Evolutionary conservation across 768 basidiomycete genomes (phyloP).

Genomic region (Cystofilobasidium bisporidii): DNA sequence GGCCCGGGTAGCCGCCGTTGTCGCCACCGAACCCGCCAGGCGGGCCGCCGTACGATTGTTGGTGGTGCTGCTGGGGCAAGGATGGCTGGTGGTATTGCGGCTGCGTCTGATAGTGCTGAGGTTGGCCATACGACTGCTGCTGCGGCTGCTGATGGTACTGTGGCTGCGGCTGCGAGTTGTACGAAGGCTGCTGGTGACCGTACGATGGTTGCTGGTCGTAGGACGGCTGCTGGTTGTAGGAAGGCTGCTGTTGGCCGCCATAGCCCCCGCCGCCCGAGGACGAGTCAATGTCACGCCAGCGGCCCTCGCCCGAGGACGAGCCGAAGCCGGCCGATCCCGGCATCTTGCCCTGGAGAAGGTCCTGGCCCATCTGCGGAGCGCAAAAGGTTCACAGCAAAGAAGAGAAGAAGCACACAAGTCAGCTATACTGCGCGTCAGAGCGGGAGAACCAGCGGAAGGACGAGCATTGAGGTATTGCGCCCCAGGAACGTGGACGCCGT

Average conservation of each 20-base stretch:
- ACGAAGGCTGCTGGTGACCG: neutral
- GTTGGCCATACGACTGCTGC: conserved; percentile 6
- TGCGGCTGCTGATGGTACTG: neutral
- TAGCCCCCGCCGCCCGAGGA: neutral
- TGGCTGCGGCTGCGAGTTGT: neutral
- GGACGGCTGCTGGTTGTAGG: neutral
- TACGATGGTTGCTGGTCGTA: conserved; percentile 7
- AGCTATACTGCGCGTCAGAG: neutral
- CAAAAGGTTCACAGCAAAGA: neutral
- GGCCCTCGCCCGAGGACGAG: conserved; percentile 7
- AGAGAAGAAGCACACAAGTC: neutral
- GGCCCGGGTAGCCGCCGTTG: neutral
- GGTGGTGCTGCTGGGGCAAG: neutral
- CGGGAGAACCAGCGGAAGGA: neutral
- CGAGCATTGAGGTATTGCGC: conserved; percentile 25
- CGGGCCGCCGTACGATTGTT: too few relatives aligned
- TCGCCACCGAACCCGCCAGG: too few relatives aligned
- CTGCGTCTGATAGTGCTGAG: neutral
- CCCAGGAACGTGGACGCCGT: conserved; percentile 26
- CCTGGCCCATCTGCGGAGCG: conserved; percentile 11
- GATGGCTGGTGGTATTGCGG: conserved; percentile 1
- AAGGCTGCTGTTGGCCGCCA: neutral
- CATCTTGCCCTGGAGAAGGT: conserved; percentile 25
- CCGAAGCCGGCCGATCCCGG: conserved; percentile 22
- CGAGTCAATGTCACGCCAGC: conserved; percentile 2